Evolutionary conservation across 768 basidiomycete genomes (phyloP), one percentile per base, ranked within the genome.

Genomic region (Pilatotrama ljubarskyi): DNA sequence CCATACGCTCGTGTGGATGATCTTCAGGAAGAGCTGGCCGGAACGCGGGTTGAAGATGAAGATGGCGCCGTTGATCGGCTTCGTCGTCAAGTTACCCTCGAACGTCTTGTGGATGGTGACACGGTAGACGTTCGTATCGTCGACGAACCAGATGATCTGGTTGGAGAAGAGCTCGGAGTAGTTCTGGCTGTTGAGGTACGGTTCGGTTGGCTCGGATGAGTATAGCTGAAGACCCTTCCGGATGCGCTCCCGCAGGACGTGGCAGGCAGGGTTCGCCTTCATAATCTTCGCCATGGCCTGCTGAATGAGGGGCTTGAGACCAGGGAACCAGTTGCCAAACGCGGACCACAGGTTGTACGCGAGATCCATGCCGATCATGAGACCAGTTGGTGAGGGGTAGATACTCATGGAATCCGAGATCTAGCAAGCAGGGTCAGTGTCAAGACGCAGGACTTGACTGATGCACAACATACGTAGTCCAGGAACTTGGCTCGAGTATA

Each of bases 1-100:
- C 97, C 97, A 99, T n/a, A 98, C 97, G 69, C 95, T 98, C 2
- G 97, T 99, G 74, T 99, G 97, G 62, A 99, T 99, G 75, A 99
- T 90, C 80, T 99, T 99, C 74, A 99, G 75, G 87, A 98, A 98
- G 36, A 98, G 76, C 69, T 99, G 97, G 26, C 97, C 97, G 25
- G 97, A 97, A 51, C 97, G 90, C 65, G 97, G 97, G 77, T 98
- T 98, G 83, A 98, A 98, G 72, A 99, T 98, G 79, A 98, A 97
- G 75, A 96, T 97, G 8, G 94, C 94, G 25, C 93, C 93, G 70
- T 96, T 98, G 78, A 99, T 97, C 6, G 96, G 97, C 75, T 98
- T 98, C 17, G 97, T 98, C 8, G 96, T 98, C 84, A 98, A 84
- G 77, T 99, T 99, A 71, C 97, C 97, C 77, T 99, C 97, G 75